Evolutionary conservation across 768 basidiomycete genomes (phyloP), one percentile per base, ranked within the genome.

Genomic region (Trichaptum fuscoviolaceum): DNA sequence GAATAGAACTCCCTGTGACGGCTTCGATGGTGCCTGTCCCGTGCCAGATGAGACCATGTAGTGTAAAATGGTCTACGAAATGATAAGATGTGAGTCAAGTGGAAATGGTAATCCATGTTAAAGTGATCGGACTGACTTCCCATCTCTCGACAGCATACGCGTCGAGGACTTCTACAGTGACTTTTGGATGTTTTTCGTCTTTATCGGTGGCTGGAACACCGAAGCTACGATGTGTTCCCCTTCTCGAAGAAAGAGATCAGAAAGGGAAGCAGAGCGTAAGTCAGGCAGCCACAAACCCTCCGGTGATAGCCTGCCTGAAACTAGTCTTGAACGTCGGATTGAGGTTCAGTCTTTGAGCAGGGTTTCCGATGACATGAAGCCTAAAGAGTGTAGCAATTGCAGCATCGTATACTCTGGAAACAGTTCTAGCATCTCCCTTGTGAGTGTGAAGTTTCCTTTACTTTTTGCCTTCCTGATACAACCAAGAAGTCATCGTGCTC

Each of bases 21-120:
- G 94, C 73, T 85, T 87, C 8, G 87, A 79, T 26, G 91, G 86
- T 42, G 84, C 80, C 73, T 91, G 86, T n/a, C 87, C 92, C 30
- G 86, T 87, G 15, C 88, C 92, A 35, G 92, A 96, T 9, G 93
- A 95, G 3, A 99, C 97, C 95, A 99, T 97, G 74, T 93, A 99
- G 77, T 98, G 95, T 58, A 99, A 83, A 71, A 99, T 96, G 0
- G 94, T 95, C 95, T 99, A 68, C 34, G 60, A 58, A 25, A 9
- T 34, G 52, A 23, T 69, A 15, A 60, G 60, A 26, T 30, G 61
- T 57, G 25, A 63, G 65, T 35, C 12, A 27, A 57, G 30, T 63
- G 63, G 18, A 25, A 30, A 60, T 63, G 64, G 36, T 59, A 30
- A 8, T 27, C 26, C 24, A 35, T 25, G 26, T 58, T 57, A 24